Evolutionary conservation across 306 rosid genomes (phyloP).

Genomic region (Macrotyloma uniflorum): DNA sequence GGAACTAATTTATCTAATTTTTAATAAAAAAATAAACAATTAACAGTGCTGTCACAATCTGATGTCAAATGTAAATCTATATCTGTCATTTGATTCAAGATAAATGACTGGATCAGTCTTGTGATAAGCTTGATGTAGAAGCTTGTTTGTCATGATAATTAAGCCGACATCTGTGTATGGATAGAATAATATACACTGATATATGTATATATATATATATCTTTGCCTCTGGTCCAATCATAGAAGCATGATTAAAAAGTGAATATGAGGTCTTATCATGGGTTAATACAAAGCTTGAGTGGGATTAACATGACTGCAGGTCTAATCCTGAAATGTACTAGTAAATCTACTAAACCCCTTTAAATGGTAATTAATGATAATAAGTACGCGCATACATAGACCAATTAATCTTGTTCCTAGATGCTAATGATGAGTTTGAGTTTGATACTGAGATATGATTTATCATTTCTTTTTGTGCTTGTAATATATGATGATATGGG

Average conservation of each 20-base stretch:
- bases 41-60: conserved; percentile 11
- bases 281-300: neutral
- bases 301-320: neutral
- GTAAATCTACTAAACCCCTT: neutral
- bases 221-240: neutral
- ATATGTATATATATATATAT: neutral
- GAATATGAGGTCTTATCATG: conserved; percentile 8
- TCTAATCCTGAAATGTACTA: neutral
- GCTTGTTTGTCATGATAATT: conserved; percentile 21
- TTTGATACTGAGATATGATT: neutral
- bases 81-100: neutral
- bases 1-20: too few relatives aligned
- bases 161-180: conserved; percentile 42
- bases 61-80: neutral
- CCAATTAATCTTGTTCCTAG: neutral
- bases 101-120: conserved; percentile 2
- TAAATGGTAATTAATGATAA: neutral
- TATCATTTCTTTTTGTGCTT: neutral
- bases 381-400: neutral
- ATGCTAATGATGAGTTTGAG: conserved; percentile 30
- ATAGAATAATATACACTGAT: neutral
- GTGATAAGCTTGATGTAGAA: conserved; percentile 12
- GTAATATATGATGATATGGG: neutral
- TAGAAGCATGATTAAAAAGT: conserved; percentile 9
- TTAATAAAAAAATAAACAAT: too few relatives aligned